Evolutionary conservation across 1,284 basidiomycete genomes (phyloP), one percentile per base, ranked within the genome.

Genomic region (Lignosus rhinocerotis): DNA sequence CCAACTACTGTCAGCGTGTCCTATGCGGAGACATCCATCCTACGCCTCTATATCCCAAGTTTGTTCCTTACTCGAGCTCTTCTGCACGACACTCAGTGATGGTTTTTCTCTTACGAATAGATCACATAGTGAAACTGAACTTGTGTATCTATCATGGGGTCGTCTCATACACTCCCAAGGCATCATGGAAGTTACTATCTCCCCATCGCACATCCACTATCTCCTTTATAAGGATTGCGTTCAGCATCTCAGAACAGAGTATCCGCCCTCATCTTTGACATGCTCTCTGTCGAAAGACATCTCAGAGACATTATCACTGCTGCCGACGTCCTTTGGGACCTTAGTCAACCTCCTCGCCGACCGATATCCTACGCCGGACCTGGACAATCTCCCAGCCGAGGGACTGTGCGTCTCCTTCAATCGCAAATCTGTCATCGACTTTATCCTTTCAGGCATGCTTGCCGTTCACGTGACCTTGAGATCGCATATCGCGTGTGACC

Each of bases 261-360:
- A 53, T n/a, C 42, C 56, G 4, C 19, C 36, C 34, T 19, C 33
- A 6, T 53, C 46, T 14, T 30, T 48, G n/a, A 44, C n/a, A 9
- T 48, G 33, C 42, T 21, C 42, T 16, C 33, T 45, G 6, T 30
- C 45, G 6, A 41, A 46, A 2, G 34, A 44, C 0, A 33, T 54
- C 19, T 16, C 16, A 14, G n/a, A 43, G 7, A 3, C 6, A 31
- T n/a, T 21, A 32, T 53, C n/a, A 36, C 34, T 16, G 6, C 33
- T 49, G 6, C 42, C 39, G 11, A 31, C 41, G 1, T 45, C 33
- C 19, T 58, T 58, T 30, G 47, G 56, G 9, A 54, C 42, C 3
- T 42, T 58, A 12, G 52, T 58, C 21, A 58, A 58, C 47, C 33
- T 38, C 17, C 52, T 58, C 21, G 47, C 52, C 2, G 56, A 54